Evolutionary conservation across 2,329 filamentous ascomycete species (phyloP), one percentile per base, ranked within the genome.

Genomic region (Xylariaceae sp.): DNA sequence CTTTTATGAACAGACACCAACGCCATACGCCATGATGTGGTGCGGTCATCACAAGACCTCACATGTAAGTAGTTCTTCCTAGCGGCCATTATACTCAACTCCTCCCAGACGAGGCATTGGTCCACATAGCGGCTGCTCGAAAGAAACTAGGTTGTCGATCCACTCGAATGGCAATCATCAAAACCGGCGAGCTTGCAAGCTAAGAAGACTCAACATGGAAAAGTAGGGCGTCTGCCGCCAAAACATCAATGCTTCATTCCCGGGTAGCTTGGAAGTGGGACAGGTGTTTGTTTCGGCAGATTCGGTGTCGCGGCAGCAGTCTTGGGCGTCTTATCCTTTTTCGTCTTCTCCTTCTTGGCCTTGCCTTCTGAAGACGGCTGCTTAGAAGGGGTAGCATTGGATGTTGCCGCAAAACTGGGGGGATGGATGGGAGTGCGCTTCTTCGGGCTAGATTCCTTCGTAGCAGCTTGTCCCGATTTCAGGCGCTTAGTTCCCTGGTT

Each of bases 351-450:
- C 55, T 69, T 70, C 54, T 67, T 70, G 47, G 62, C 54, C 42
- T 57, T 58, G 10, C 36, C 8, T 57, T 68, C 68, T 51, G 67
- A 63, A 2, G 58, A 51, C n/a, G 55, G 5, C 36, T 44, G 47
- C 16, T 56, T 52, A 4, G 53, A 65, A 22, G 64, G 53, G 10
- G 66, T 57, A 12, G 60, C 54, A 18, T 18, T 30, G 41, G 59
- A 32, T 15, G 59, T 29, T 9, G 47, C 53, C 4, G 62, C 53
- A 39, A 61, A 55, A 5, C 55, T 58, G 2, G 71, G 71, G 18
- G 71, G 65, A 7, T 62, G 63, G 1, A 72, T 56, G 6, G 67
- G 66, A 5, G 70, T 71, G 44, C 68, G 61, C 59, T 69, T 70
- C 63, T 68, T 70, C 7, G 56, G 51, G 26, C 41, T 56, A 9